Percentiles rank a stretch among this genome's conserved stretches.
phyloP scores from a whole-genome alignment of 179 eudicot genomes.

The Kewa caespitosa region DNA sequence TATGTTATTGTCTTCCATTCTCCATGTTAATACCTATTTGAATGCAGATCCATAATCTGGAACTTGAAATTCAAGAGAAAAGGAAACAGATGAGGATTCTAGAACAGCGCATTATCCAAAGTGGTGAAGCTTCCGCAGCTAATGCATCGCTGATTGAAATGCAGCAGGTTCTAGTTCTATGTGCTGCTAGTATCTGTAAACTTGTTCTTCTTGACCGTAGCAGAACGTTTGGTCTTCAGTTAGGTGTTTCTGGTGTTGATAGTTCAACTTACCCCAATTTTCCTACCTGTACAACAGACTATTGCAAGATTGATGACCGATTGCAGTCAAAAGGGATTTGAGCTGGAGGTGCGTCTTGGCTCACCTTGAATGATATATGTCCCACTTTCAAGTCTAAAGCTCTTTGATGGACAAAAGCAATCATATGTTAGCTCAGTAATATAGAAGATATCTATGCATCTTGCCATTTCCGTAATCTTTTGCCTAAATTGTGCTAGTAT shows the following conservation, averaged over 20 bases:
- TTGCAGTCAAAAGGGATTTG: conserved; percentile 84
- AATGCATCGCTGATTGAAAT: conserved; percentile 81
- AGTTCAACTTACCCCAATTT: not conserved
- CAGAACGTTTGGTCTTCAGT: not conserved
- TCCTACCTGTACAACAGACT: conserved; percentile 45
- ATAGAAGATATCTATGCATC: no score
- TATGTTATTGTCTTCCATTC: not conserved
- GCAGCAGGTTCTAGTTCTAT: conserved; percentile 71
- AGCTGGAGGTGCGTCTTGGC: conserved; percentile 70
- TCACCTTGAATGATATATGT: not conserved
- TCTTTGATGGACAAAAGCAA: no score
- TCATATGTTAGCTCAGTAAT: no score
- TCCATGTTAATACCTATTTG: not conserved
- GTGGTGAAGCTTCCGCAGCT: conserved; percentile 77
- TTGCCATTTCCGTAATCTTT: no score
- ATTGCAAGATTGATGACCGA: conserved; percentile 77
- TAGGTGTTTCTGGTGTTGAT: not conserved
- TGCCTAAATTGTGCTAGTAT: no score
- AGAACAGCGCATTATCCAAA: conserved; percentile 79
- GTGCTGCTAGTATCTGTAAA: not conserved
- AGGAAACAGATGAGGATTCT: conserved; percentile 77
- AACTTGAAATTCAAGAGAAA: conserved; percentile 84
- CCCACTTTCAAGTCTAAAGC: no score
- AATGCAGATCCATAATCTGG: conserved; percentile 76
- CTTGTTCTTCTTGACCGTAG: not conserved